phyloP scores from a whole-genome alignment of 495 filamentous ascomycete genomes.

The Penicillium maclennaniae region DNA sequence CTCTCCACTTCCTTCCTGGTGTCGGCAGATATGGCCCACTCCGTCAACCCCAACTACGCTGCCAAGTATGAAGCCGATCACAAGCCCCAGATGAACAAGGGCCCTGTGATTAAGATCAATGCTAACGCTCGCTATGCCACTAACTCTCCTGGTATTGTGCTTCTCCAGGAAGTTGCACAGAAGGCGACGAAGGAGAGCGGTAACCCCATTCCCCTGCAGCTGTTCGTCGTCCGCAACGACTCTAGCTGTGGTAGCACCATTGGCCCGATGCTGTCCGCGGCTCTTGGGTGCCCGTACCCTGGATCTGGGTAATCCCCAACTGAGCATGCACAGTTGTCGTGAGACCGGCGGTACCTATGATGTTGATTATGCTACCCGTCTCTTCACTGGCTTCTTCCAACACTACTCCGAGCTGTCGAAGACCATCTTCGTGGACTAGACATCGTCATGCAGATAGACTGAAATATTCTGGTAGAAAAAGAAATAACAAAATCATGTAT shows the following conservation, averaged over 20 bases:
- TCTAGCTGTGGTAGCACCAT: constrained; percentile 93
- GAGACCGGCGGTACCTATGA: constrained; percentile 87
- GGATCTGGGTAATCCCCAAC: constrained; percentile 92
- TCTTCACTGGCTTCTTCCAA: constrained; percentile 86
- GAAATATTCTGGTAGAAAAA: background rate
- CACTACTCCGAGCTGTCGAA: constrained; percentile 74
- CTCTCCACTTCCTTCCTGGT: constrained; percentile 89
- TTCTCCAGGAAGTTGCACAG: constrained; percentile 81
- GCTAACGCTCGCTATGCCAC: constrained; percentile 95
- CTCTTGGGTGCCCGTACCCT: constrained; percentile 84
- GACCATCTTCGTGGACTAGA: constrained; percentile 73
- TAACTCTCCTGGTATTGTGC: constrained; percentile 90
- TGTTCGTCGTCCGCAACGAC: constrained; percentile 96
- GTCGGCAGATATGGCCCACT: constrained; percentile 97
- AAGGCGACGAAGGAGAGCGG: constrained; percentile 48
- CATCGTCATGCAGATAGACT: background rate
- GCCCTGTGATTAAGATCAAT: constrained; percentile 95
- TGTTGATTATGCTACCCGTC: constrained; percentile 77
- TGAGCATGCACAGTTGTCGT: constrained; percentile 95
- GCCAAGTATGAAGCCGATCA: constrained; percentile 88
- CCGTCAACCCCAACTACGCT: constrained; percentile 89
- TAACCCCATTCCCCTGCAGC: constrained; percentile 74
- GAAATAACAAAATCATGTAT: background rate
- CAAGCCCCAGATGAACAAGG: constrained; percentile 92
- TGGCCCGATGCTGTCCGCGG: constrained; percentile 87